Conservation (phyloP, 495 filamentous ascomycete genomes). For the Neurospora sp. region DNA sequence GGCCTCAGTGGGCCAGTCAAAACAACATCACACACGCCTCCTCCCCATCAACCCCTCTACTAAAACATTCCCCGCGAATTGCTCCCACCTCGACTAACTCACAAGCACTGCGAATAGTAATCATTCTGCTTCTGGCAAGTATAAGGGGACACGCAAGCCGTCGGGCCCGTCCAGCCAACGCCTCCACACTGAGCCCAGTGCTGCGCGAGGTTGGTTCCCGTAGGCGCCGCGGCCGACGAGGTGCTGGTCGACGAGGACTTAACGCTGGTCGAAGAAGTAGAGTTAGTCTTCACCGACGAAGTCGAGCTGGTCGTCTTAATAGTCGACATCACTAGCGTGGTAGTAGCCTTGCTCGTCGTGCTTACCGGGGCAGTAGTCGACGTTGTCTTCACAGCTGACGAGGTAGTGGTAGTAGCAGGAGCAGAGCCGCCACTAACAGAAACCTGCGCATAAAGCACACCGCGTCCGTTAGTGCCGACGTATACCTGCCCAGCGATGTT, state of each 20-base stretch:
- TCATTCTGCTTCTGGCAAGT: conserved; percentile 16
- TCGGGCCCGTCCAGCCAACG: conserved; percentile 12
- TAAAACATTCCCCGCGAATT: too few species aligned
- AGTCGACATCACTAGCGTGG: conserved; percentile 11
- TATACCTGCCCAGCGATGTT: conserved; percentile 44
- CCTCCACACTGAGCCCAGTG: conserved; percentile 20
- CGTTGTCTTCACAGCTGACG: background rate
- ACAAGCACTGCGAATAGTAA: conserved; percentile 39
- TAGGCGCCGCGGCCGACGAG: conserved; percentile 1
- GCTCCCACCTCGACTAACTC: too few species aligned
- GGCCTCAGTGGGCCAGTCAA: too few species aligned
- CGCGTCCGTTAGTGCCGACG: conserved; percentile 49
- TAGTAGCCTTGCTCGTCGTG: conserved; percentile 5
- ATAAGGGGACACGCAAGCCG: conserved; percentile 8
- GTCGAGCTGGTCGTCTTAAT: background rate
- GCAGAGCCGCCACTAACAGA: conserved; percentile 4
- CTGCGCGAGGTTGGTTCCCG: conserved; percentile 3
- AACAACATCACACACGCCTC: too few species aligned
- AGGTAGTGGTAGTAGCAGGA: background rate
- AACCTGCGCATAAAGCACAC: conserved; percentile 41
- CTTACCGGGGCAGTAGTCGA: background rate
- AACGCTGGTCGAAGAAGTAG: background rate
- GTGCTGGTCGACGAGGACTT: background rate
- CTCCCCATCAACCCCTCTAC: too few species aligned
- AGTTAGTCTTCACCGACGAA: background rate